Evolutionary conservation across 2,329 filamentous ascomycete species (phyloP), one percentile per base, ranked within the genome.

Genomic region (Chaetomium sp.): DNA sequence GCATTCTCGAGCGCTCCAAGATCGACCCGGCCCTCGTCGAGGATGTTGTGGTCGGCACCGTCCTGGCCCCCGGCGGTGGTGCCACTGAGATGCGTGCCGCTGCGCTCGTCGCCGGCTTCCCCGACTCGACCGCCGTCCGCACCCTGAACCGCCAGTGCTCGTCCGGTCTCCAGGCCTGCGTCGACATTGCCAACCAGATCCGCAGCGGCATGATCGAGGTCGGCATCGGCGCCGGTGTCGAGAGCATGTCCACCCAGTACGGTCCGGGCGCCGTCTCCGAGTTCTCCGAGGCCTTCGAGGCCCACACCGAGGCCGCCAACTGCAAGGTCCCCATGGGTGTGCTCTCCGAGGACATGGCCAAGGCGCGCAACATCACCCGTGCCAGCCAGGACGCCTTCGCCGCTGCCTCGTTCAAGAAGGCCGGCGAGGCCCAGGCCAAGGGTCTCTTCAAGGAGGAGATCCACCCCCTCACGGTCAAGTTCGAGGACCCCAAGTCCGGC

Each of bases 281-380:
- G 74, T 96, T 97, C 80, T 94, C 89, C 35, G 89, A 95, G 49
- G 81, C 89, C 52, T 84, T 97, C 61, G 89, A 96, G 69, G 81
- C 77, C 66, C 81, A 92, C 77, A 80, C 84, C 61, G 87, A 94
- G 69, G 82, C 91, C 32, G 88, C 88, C 67, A 95, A 96, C 81
- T 99, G 94, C 85, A 96, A 95, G 77, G 92, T 97, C 3, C 86
- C 91, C 70, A 97, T 97, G 94, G 92, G 92, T 65, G 82, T 91
- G 9, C 79, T 97, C 49, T 96, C 90, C 34, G 94, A 99, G 75
- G 74, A 92, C 68, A 96, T 97, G 92, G 94, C 92, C 64, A 88
- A 90, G 74, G 90, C 91, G 70, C 84, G 87, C 66, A 78, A 80
- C 57, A 82, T 97, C 68, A 68, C 76, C 55, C 87, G 94, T 59